A percentile compares a stretch with the other conserved stretches of the same genome.
These are phyloP conservation scores for Aspergillus sp. DNA, from an alignment of 2,329 filamentous ascomycete species.

Conservation along the genomic window DNA sequence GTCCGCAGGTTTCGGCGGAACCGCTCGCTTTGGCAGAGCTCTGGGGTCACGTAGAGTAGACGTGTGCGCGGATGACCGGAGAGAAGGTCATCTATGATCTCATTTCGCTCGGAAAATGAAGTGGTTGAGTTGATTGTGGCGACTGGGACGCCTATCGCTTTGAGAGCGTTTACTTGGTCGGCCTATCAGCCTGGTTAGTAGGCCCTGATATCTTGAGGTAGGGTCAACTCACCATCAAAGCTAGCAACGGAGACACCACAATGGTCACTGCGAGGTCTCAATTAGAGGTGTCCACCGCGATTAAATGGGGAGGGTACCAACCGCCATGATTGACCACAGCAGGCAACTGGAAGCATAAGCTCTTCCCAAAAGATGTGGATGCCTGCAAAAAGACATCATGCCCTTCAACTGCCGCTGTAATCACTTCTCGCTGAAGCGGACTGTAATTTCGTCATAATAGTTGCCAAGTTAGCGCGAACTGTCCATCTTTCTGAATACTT, in stretches of 20 bases:
- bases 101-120: constrained; percentile 58
- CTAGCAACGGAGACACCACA: constrained; percentile 83
- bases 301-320: constrained; percentile 44
- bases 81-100: constrained; percentile 76
- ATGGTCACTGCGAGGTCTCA: constrained; percentile 65
- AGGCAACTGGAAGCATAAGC: constrained; percentile 86
- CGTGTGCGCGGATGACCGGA: constrained; percentile 81
- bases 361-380: constrained; percentile 74
- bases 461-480: not conserved
- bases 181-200: constrained; percentile 52
- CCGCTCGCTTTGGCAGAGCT: constrained; percentile 72
- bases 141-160: constrained; percentile 71
- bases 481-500: not conserved
- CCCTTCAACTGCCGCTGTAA: constrained; percentile 73
- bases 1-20: constrained; percentile 73
- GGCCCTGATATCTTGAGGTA: not conserved
- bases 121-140: constrained; percentile 87
- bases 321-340: constrained; percentile 84
- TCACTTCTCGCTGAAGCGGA: constrained; percentile 83
- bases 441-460: constrained; percentile 41
- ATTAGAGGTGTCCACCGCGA: constrained; percentile 2
- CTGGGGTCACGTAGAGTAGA: constrained; percentile 89
- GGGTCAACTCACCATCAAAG: constrained; percentile 67
- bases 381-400: constrained; percentile 94
- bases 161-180: constrained; percentile 84